phyloP scores from a whole-genome alignment of 306 rosid species.

The Cucumis cinereus region DNA sequence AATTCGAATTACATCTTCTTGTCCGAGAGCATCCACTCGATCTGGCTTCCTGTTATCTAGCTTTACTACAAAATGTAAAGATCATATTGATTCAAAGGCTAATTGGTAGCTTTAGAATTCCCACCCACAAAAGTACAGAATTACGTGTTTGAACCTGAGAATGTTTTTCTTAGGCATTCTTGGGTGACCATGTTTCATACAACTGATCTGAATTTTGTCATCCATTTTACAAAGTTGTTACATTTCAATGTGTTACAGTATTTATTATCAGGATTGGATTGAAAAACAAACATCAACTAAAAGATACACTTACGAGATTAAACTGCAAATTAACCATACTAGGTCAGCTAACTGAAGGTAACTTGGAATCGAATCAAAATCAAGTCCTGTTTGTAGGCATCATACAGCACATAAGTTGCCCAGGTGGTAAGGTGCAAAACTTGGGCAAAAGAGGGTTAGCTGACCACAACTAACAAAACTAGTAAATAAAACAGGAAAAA shows the following conservation, averaged over 20 bases:
- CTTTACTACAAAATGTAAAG: slow-evolving; percentile 2
- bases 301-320: too few species aligned
- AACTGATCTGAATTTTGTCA: not conserved
- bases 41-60: slow-evolving; percentile 4
- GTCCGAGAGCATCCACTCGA: not conserved
- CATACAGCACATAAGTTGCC: not conserved
- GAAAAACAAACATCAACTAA: not conserved
- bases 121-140: not conserved
- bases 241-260: not conserved
- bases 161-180: not conserved
- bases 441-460: not conserved
- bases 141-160: not conserved
- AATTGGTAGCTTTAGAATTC: not conserved
- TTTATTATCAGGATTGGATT: not conserved
- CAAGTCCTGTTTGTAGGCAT: not conserved
- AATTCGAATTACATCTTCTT: not conserved
- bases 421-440: not conserved
- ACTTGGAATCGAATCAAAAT: not conserved
- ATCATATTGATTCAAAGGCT: not conserved
- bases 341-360: not conserved
- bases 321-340: too few species aligned
- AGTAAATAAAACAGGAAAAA: not conserved
- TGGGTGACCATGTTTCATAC: not conserved
- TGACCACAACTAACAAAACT: not conserved
- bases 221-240: not conserved